Percentiles rank a stretch among this genome's conserved stretches.
phyloP scores from a whole-genome alignment of 2,329 filamentous ascomycete genomes.

The Neocatenulostroma microsporum region DNA sequence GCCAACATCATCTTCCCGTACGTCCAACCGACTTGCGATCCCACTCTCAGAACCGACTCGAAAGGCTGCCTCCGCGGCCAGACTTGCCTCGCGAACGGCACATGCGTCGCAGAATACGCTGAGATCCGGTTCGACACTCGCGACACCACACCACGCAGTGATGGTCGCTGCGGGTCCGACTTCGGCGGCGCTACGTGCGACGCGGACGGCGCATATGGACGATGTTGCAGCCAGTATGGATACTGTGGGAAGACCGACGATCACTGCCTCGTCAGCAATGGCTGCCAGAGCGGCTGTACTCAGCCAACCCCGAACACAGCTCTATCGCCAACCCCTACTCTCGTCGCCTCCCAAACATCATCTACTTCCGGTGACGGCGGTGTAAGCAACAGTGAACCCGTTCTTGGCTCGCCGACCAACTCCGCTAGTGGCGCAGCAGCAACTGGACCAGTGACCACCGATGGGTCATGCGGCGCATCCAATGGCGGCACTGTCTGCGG shows the following conservation, averaged over 20 bases:
- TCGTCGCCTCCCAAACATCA: conserved; percentile 12
- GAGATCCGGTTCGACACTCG: background rate
- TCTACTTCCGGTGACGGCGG: conserved; percentile 11
- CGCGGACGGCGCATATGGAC: conserved; percentile 31
- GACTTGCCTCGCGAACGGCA: conserved; percentile 29
- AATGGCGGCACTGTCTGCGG: conserved; percentile 47
- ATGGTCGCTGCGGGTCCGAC: conserved; percentile 36
- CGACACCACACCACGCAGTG: conserved; percentile 17
- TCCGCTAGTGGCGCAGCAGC: conserved; percentile 19
- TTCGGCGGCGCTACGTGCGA: conserved; percentile 35
- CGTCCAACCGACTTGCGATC: conserved; percentile 39
- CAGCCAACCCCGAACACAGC: conserved; percentile 10
- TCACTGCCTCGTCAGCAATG: conserved; percentile 24
- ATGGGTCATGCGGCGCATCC: conserved; percentile 48
- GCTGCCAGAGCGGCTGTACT: conserved; percentile 36
- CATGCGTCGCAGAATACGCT: conserved; percentile 15
- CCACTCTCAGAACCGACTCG: conserved; percentile 9
- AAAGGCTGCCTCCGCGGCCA: conserved; percentile 32
- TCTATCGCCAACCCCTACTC: conserved; percentile 12
- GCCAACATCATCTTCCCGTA: conserved; percentile 45
- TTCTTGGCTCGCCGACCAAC: conserved; percentile 21
- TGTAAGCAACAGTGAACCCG: conserved; percentile 18
- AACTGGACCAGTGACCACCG: conserved; percentile 36
- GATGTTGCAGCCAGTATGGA: conserved; percentile 32
- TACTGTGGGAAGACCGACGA: conserved; percentile 29